A percentile compares a stretch with the other conserved stretches of the same genome.
These are phyloP conservation scores for Apophysomyces elegans DNA, from an alignment of 371 early-diverging fungal genomes.

Conservation along the genomic window DNA sequence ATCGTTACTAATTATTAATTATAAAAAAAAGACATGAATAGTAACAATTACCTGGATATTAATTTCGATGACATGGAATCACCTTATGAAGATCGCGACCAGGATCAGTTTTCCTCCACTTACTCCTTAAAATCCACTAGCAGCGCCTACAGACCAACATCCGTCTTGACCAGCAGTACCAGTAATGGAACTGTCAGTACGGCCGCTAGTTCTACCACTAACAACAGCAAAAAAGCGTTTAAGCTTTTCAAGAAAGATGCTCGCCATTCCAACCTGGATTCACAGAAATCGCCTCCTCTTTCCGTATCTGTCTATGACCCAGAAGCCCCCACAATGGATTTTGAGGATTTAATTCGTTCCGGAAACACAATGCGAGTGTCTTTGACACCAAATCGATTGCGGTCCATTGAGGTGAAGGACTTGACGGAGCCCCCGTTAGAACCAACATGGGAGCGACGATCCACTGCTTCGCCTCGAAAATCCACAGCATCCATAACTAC, in stretches of 20 bases:
- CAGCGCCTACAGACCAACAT: slow-evolving; percentile 21
- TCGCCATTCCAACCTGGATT: not conserved
- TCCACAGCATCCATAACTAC: not conserved
- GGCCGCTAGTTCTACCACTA: slow-evolving; percentile 10
- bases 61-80: slow-evolving; percentile 14
- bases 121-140: slow-evolving; percentile 23
- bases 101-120: slow-evolving; percentile 17
- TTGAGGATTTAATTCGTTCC: slow-evolving; percentile 62
- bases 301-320: slow-evolving; percentile 28
- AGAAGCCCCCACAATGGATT: slow-evolving; percentile 40
- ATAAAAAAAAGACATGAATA: not conserved
- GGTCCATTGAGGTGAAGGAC: slow-evolving; percentile 57
- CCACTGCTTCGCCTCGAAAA: slow-evolving; percentile 3
- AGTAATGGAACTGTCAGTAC: slow-evolving; percentile 22
- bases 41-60: not conserved
- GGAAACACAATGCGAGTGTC: slow-evolving; percentile 63
- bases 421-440: slow-evolving; percentile 16
- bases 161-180: slow-evolving; percentile 27
- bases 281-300: slow-evolving; percentile 14
- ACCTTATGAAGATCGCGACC: slow-evolving; percentile 37
- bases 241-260: slow-evolving; percentile 24
- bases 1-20: too few species aligned
- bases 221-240: slow-evolving; percentile 28
- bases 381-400: slow-evolving; percentile 63
- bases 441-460: slow-evolving; percentile 14